These are phyloP conservation scores for Globisporangium nodosum DNA, from an alignment of 352 stramenopile genomes.

Conservation along the genomic window DNA sequence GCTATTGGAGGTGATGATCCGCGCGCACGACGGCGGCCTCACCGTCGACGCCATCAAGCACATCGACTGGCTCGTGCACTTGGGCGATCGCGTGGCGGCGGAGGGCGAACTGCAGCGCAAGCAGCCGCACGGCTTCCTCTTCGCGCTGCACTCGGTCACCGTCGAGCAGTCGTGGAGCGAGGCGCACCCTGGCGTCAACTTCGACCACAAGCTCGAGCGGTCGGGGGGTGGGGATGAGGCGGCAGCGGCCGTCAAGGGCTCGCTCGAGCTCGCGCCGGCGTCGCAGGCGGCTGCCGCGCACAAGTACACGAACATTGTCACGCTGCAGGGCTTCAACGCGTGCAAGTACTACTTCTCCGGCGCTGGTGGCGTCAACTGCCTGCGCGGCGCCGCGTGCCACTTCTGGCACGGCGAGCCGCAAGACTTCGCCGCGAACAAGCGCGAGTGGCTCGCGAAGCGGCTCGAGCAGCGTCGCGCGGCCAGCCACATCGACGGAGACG, in stretches of 20 bases:
- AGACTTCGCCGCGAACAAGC: conserved; percentile 60
- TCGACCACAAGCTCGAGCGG: conserved; percentile 36
- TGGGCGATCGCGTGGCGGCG: conserved; percentile 56
- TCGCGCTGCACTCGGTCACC: conserved; percentile 36
- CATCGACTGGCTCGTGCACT: conserved; percentile 79
- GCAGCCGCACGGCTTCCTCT: conserved; percentile 36
- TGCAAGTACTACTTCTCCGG: conserved; percentile 88
- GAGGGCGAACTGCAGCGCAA: conserved; percentile 41
- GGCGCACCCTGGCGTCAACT: conserved; percentile 38
- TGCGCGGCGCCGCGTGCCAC: conserved; percentile 63
- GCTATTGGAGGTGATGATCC: conserved; percentile 81
- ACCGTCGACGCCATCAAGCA: conserved; percentile 55
- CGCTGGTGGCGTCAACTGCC: conserved; percentile 46
- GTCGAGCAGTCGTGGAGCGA: conserved; percentile 62
- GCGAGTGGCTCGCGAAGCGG: conserved; percentile 61
- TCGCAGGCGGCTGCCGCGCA: conserved; percentile 36
- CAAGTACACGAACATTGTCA: conserved; percentile 85
- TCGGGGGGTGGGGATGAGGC: not conserved
- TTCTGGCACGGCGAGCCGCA: conserved; percentile 70
- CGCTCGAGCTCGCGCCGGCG: conserved; percentile 35
- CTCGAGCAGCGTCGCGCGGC: conserved; percentile 52
- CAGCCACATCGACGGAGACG: conserved; percentile 52
- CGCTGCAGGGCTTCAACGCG: conserved; percentile 68
- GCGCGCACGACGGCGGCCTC: conserved; percentile 45
- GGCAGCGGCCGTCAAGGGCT: conserved; percentile 25